Evolutionary conservation across 768 basidiomycete species (phyloP), one percentile per base, ranked within the genome.

Genomic region (Lyophyllum shimeji): DNA sequence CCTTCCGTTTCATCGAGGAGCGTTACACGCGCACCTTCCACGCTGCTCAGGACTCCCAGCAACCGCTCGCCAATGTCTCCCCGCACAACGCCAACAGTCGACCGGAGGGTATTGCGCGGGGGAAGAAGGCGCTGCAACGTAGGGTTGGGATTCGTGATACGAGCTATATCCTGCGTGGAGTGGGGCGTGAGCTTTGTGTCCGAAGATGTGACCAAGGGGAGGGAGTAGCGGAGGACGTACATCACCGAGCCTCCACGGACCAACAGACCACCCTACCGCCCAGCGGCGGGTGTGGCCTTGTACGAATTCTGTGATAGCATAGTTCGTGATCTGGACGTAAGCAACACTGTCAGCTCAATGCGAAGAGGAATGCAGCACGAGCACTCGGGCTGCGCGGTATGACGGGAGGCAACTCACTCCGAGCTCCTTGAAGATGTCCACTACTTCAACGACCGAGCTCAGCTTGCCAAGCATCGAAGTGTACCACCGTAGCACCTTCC

Each of bases 281-380:
- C 95, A 98, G n/a, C 97, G 82, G 1, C 88, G 80, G 0, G 96
- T 98, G 53, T 87, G 83, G 0, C 95, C 93, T 70, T 94, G 94
- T 2, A 87, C 74, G 45, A 95, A 88, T 60, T 93, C 87, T 0
- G 86, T 86, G 44, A 98, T 75, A 0, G 85, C 89, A 68, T 95
- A 98, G 70, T 97, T 97, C 29, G 82, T 75, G 43, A 98, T 82
- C 93, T 97, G 54, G 3, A 37, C 11, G 33, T 29, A 34, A 11
- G 34, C 51, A 17, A 42, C 20, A 7, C 29, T 60, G 23, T 7
- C n/a, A 34, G 33, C 24, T 9, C 7, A 55, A 25, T 11, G 12
- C 44, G 24, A 12, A 27, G 46, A 46, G 25, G 24, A 39, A 12
- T 29, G 40, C 1, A 18, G 6, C 27, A n/a, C 23, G 44, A 42